Evolutionary conservation across 192 early-diverging fungal genomes (phyloP).

Genomic region (Podila minutissima): DNA sequence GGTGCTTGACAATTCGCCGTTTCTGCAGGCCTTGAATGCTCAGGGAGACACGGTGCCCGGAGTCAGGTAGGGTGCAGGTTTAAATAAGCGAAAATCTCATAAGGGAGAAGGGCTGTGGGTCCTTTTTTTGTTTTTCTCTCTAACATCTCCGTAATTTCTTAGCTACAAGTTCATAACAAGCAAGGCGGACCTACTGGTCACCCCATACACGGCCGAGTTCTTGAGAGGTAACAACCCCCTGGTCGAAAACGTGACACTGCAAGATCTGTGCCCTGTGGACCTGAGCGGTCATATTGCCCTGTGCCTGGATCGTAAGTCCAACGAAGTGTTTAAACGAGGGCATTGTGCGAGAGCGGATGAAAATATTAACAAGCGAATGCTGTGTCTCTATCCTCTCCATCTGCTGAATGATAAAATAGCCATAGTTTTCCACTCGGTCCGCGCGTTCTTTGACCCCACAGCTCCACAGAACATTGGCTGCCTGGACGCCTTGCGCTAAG

Average conservation of each 20-base stretch:
- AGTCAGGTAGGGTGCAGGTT: not conserved
- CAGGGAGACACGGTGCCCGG: slow-evolving; percentile 22
- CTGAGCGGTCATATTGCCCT: slow-evolving; percentile 18
- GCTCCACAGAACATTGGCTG: slow-evolving; percentile 8
- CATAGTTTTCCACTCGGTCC: not conserved
- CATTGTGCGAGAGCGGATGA: too few relatives aligned
- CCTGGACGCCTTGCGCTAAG: not conserved
- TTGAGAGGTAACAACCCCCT: slow-evolving; percentile 30
- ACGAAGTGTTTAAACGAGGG: too few relatives aligned
- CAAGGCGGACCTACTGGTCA: too few relatives aligned
- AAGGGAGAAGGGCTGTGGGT: slow-evolving; percentile 5
- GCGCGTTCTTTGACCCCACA: slow-evolving; percentile 1
- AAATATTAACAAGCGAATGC: too few relatives aligned
- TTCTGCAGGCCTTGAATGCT: slow-evolving; percentile 29
- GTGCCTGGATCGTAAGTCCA: not conserved
- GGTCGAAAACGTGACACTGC: slow-evolving; percentile 25
- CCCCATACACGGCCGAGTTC: too few relatives aligned
- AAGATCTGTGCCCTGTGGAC: slow-evolving; percentile 24
- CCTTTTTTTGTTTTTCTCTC: too few relatives aligned
- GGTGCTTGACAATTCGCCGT: slow-evolving; percentile 17
- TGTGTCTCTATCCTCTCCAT: too few relatives aligned
- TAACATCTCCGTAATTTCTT: not conserved
- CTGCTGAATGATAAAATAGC: too few relatives aligned
- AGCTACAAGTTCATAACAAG: not conserved
- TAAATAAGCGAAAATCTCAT: slow-evolving; percentile 31